phyloP scores from a whole-genome alignment of 2,329 filamentous ascomycete genomes.

The Nakataea oryzae region DNA sequence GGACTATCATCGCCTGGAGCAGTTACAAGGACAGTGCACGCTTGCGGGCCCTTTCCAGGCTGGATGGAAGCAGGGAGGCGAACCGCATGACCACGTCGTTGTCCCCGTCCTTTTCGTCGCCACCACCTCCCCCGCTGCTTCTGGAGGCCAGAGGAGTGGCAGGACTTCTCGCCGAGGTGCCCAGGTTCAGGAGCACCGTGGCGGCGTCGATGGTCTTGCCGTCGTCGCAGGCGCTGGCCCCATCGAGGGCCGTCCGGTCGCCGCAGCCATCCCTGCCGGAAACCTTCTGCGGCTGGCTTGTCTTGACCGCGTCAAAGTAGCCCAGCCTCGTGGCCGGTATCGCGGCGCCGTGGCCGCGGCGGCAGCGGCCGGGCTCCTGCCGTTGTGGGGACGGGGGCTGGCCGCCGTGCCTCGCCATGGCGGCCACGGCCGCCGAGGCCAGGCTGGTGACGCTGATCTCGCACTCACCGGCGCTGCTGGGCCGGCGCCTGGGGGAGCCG shows the following conservation, averaged over 20 bases:
- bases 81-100: neutral
- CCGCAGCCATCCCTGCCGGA: neutral
- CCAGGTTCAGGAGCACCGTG: neutral
- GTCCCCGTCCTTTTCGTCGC: too few species aligned
- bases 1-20: too few species aligned
- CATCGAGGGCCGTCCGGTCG: neutral
- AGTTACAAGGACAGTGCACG: neutral
- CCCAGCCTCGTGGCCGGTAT: too few species aligned
- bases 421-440: neutral
- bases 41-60: neutral
- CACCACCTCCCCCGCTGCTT: too few species aligned
- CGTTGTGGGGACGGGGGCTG: neutral
- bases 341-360: too few species aligned
- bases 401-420: neutral
- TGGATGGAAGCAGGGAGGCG: neutral
- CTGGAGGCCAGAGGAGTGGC: too few species aligned
- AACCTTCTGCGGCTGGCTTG: neutral
- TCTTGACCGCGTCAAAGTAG: too few species aligned
- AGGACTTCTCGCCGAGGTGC: neutral
- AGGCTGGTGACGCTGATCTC: neutral
- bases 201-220: neutral
- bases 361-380: neutral
- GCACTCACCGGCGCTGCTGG: neutral
- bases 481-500: too few species aligned
- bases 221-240: neutral